Percentiles rank a stretch among this genome's conserved stretches.
These are phyloP conservation scores for Boletus insuetus DNA, from an alignment of 768 basidiomycete species.

Conservation along the genomic window DNA sequence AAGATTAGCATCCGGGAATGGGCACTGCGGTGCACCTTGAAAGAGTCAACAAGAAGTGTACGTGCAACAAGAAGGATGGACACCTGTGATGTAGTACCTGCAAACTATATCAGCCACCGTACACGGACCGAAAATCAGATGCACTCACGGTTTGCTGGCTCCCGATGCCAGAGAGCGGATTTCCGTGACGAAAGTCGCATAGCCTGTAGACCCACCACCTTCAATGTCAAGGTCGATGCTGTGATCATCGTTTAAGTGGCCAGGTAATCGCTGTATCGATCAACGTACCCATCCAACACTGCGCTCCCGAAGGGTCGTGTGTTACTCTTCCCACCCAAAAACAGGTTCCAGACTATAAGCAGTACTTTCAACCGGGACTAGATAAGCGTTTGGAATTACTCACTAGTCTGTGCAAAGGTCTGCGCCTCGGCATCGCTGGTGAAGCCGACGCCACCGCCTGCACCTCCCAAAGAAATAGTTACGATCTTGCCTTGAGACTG, in stretches of 20 bases:
- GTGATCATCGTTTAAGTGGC: neutral
- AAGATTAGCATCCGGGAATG: slow-evolving; percentile 64
- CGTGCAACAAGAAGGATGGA: neutral
- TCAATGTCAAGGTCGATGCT: slow-evolving; percentile 76
- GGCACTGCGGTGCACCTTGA: slow-evolving; percentile 43
- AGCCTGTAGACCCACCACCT: slow-evolving; percentile 52
- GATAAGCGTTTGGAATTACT: slow-evolving; percentile 10
- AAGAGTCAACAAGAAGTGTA: neutral
- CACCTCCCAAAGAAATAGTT: slow-evolving; percentile 47
- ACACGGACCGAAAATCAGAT: neutral
- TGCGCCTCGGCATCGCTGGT: slow-evolving; percentile 36
- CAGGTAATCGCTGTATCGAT: neutral
- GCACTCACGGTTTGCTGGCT: slow-evolving; percentile 21
- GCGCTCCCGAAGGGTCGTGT: slow-evolving; percentile 46
- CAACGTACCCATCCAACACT: slow-evolving; percentile 43
- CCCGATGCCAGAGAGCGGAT: slow-evolving; percentile 26
- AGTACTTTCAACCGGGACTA: neutral
- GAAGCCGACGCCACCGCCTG: slow-evolving; percentile 40
- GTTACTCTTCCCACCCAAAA: slow-evolving; percentile 44
- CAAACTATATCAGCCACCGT: neutral
- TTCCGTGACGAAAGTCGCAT: slow-evolving; percentile 42
- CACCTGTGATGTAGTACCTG: slow-evolving; percentile 63
- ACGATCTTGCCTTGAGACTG: slow-evolving; percentile 46
- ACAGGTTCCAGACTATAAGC: slow-evolving; percentile 40
- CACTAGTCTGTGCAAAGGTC: slow-evolving; percentile 29